Conservation (phyloP, 139 green algal genomes). For the Bryopsis sp. region DNA sequence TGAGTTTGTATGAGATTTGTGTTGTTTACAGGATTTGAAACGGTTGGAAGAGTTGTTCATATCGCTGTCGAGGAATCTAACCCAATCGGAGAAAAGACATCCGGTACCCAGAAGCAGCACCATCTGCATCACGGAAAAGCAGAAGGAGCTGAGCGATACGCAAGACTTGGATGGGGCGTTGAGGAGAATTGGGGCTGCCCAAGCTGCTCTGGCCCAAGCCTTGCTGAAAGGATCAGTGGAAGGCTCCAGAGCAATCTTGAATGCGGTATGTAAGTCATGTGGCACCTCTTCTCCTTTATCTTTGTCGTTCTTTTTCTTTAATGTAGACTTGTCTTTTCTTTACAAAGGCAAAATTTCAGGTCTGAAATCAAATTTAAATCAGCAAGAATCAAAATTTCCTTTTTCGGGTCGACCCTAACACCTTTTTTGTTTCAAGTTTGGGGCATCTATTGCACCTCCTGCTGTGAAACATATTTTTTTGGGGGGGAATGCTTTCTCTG, state of each 20-base stretch:
- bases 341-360: too few species aligned
- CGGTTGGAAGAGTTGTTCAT: conserved; percentile 7
- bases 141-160: conserved; percentile 27
- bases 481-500: too few species aligned
- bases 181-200: conserved; percentile 35
- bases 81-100: conserved; percentile 7
- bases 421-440: too few species aligned
- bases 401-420: neutral
- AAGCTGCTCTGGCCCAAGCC: conserved; percentile 35
- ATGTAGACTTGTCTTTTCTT: too few species aligned
- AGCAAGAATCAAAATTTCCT: neutral
- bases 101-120: conserved; percentile 5
- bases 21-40: too few species aligned
- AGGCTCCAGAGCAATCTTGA: conserved; percentile 6
- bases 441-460: too few species aligned
- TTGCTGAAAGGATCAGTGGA: conserved; percentile 11
- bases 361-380: neutral
- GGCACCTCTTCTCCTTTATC: too few species aligned
- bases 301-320: too few species aligned
- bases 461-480: too few species aligned
- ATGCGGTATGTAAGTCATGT: too few species aligned
- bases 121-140: conserved; percentile 18
- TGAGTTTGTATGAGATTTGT: too few species aligned
- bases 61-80: neutral
- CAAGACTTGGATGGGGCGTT: conserved; percentile 35